Percentiles rank a stretch among this genome's conserved stretches.
Conservation (phyloP, 345 rosid species). For the Lepidium sativum region DNA sequence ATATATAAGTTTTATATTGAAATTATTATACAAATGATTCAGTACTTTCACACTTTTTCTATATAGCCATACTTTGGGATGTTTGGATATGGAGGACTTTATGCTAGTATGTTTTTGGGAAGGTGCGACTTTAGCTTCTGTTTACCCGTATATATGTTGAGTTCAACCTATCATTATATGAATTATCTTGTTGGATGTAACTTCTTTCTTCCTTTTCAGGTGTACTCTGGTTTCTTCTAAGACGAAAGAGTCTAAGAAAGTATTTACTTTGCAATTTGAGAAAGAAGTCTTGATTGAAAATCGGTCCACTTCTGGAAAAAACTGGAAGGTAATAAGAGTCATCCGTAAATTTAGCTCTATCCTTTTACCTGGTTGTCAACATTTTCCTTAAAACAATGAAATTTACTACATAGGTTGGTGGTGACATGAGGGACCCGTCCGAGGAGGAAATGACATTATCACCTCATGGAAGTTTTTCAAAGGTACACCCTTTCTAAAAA, state of each 20-base stretch:
- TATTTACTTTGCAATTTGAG: conserved; percentile 39
- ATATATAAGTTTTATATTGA: not conserved
- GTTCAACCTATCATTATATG: not conserved
- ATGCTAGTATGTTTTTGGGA: conserved; percentile 24
- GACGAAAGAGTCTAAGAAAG: conserved; percentile 48
- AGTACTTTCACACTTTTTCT: not conserved
- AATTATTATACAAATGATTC: not conserved
- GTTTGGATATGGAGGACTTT: conserved; percentile 27
- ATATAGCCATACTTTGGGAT: conserved; percentile 26
- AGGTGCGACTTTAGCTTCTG: not conserved
- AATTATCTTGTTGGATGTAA: not conserved
- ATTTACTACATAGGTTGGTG: conserved; percentile 35
- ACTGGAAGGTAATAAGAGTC: conserved; percentile 45
- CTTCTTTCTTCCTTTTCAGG: conserved; percentile 28
- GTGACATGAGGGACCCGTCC: conserved; percentile 52
- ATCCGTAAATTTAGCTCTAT: not conserved
- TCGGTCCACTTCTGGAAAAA: conserved; percentile 26
- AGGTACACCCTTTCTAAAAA: conserved; percentile 11
- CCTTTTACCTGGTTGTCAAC: not conserved
- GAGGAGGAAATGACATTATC: conserved; percentile 40
- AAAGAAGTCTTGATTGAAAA: conserved; percentile 39
- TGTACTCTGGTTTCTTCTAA: conserved; percentile 57
- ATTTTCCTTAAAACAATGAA: not conserved
- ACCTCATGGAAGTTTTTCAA: conserved; percentile 59
- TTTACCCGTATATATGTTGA: not conserved